phyloP scores from a whole-genome alignment of 148 eudicot genomes.

The Rheum nobile region DNA sequence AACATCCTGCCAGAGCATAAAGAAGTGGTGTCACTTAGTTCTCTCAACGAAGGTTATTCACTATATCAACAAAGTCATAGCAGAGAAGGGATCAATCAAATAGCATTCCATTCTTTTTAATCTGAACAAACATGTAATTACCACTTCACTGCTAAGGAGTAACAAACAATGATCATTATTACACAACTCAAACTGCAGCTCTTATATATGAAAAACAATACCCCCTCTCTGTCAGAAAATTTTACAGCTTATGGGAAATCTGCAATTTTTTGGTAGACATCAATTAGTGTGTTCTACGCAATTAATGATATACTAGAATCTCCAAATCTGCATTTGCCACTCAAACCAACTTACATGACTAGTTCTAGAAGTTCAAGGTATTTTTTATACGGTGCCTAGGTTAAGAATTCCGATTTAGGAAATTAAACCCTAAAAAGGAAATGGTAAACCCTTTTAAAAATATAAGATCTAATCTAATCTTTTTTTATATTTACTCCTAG shows the following conservation, averaged over 20 bases:
- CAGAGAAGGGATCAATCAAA: neutral
- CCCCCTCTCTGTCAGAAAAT: neutral
- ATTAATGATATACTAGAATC: neutral
- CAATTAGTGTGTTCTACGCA: neutral
- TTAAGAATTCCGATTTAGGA: too few relatives aligned
- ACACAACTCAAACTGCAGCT: neutral
- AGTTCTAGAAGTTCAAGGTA: neutral
- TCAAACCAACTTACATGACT: neutral
- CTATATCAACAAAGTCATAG: neutral
- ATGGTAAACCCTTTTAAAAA: too few relatives aligned
- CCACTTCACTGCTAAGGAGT: neutral
- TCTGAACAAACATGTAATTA: neutral
- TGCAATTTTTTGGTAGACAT: neutral
- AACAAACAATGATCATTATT: neutral
- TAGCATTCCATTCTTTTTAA: neutral
- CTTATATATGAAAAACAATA: neutral
- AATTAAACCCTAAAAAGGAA: too few relatives aligned
- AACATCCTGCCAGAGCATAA: conserved; percentile 43
- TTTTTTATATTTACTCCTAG: neutral
- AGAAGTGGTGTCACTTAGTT: neutral
- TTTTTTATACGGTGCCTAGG: too few relatives aligned
- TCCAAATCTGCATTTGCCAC: neutral
- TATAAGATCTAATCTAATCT: neutral
- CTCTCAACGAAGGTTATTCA: neutral
- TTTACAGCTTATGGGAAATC: neutral